A percentile compares a stretch with the other conserved stretches of the same genome.
Evolutionary conservation across 2,329 filamentous ascomycete genomes (phyloP).

Genomic region (Pseudopyricularia cyperi): DNA sequence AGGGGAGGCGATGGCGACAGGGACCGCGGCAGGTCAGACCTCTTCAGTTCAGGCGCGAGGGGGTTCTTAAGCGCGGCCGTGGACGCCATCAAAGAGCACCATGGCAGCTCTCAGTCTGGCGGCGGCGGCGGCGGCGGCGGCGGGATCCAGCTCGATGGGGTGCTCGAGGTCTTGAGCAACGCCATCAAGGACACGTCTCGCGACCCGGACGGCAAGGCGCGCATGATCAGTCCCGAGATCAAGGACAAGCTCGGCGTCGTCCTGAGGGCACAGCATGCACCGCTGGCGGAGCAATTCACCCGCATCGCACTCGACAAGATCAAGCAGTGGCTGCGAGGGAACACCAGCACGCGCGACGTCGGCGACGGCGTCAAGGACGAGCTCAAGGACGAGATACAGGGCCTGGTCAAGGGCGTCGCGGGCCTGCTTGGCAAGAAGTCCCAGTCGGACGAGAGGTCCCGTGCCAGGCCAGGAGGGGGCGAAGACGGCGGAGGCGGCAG

Average conservation of each 20-base stretch:
- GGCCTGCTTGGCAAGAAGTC: slow-evolving; percentile 26
- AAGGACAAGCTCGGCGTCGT: slow-evolving; percentile 27
- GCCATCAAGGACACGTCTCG: slow-evolving; percentile 28
- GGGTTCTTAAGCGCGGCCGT: slow-evolving; percentile 28
- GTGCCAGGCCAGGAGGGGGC: slow-evolving; percentile 12
- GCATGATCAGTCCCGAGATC: slow-evolving; percentile 30
- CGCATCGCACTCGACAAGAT: slow-evolving; percentile 30
- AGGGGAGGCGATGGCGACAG: slow-evolving; percentile 13
- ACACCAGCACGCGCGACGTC: slow-evolving; percentile 25
- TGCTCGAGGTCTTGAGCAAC: slow-evolving; percentile 26
- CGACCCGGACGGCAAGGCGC: slow-evolving; percentile 32
- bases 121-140: slow-evolving; percentile 17
- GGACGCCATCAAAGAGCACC: slow-evolving; percentile 25
- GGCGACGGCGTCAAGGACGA: slow-evolving; percentile 30
- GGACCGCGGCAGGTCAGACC: slow-evolving; percentile 1
- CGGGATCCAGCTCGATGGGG: slow-evolving; percentile 25
- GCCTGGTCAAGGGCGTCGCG: slow-evolving; percentile 28
- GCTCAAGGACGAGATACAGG: slow-evolving; percentile 29
- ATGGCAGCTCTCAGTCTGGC: slow-evolving; percentile 12
- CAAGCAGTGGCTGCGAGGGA: slow-evolving; percentile 30
- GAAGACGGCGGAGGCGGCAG: slow-evolving; percentile 15
- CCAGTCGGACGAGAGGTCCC: slow-evolving; percentile 15
- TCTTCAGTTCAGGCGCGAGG: slow-evolving; percentile 16
- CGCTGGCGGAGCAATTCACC: slow-evolving; percentile 31
- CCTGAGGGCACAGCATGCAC: slow-evolving; percentile 26